Conservation (phyloP, 2,329 filamentous ascomycete species). For the Aureobasidium namibiae region DNA sequence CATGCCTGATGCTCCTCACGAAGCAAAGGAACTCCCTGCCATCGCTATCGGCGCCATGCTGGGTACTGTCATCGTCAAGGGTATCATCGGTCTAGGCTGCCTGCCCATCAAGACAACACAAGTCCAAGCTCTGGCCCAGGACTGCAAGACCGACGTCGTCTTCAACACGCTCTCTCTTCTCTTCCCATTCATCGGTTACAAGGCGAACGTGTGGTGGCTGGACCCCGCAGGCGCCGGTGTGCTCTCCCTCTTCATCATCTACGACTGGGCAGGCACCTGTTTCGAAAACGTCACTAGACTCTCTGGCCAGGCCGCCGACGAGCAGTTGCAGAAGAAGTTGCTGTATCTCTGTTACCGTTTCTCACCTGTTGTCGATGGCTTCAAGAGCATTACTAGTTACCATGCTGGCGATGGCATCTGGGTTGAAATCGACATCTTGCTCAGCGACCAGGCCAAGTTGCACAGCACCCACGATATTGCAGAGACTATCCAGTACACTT, state of each 20-base stretch:
- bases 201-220: constrained; percentile 57
- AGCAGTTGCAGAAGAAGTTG: constrained; percentile 47
- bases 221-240: constrained; percentile 55
- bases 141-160: constrained; percentile 56
- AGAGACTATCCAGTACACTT: constrained; percentile 56
- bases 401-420: constrained; percentile 56
- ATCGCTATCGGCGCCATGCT: constrained; percentile 51
- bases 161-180: constrained; percentile 57
- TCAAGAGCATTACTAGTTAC: constrained; percentile 42
- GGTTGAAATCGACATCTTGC: constrained; percentile 53
- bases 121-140: constrained; percentile 55
- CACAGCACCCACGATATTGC: constrained; percentile 50
- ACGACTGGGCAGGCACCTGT: constrained; percentile 58
- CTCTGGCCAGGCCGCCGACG: constrained; percentile 49
- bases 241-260: constrained; percentile 59
- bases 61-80: constrained; percentile 51
- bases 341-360: constrained; percentile 49
- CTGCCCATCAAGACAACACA: constrained; percentile 54
- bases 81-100: constrained; percentile 53
- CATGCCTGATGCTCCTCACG: constrained; percentile 38
- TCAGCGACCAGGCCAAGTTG: constrained; percentile 46
- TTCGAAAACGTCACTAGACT: constrained; percentile 52
- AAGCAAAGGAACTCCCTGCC: constrained; percentile 42
- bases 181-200: constrained; percentile 54
- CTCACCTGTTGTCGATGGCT: constrained; percentile 27